Evolutionary conservation across 116 monocot species (phyloP).

Genomic region (Cymodocea nodosa): DNA sequence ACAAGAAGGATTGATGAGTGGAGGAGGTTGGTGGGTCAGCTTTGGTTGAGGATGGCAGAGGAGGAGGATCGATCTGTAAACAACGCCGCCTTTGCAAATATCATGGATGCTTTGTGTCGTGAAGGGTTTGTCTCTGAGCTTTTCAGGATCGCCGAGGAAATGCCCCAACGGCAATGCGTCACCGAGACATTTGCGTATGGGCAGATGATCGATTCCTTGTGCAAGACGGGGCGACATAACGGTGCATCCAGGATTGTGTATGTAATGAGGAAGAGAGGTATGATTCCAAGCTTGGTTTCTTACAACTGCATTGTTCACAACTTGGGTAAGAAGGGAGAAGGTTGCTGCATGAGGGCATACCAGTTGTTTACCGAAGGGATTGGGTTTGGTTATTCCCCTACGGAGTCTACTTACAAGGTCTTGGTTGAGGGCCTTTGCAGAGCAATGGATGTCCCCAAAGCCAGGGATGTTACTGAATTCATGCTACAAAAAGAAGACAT

Average conservation of each 20-base stretch:
- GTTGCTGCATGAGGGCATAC: conserved; percentile 70
- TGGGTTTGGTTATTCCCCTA: conserved; percentile 46
- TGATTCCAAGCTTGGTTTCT: conserved; percentile 62
- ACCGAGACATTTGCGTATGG: conserved; percentile 54
- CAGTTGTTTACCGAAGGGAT: conserved; percentile 70
- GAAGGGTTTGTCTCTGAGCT: conserved; percentile 66
- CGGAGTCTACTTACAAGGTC: conserved; percentile 50
- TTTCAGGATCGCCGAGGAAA: conserved; percentile 69
- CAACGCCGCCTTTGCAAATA: conserved; percentile 61
- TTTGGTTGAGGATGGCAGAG: conserved; percentile 47
- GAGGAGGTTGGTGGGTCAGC: conserved; percentile 28
- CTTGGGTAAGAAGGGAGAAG: conserved; percentile 30
- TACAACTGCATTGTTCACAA: conserved; percentile 84
- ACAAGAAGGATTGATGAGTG: conserved; percentile 35
- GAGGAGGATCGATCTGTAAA: conserved; percentile 27
- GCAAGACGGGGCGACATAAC: conserved; percentile 47
- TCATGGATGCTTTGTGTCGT: conserved; percentile 54
- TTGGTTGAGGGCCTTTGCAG: conserved; percentile 61
- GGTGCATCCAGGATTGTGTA: conserved; percentile 78
- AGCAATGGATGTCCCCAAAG: conserved; percentile 50
- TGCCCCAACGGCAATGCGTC: conserved; percentile 50
- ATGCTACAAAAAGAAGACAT: conserved; percentile 27
- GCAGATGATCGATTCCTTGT: conserved; percentile 82
- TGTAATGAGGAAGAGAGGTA: conserved; percentile 69
- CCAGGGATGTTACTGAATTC: conserved; percentile 57